A percentile compares a stretch with the other conserved stretches of the same genome.
Evolutionary conservation across 495 filamentous ascomycete genomes (phyloP).

Genomic region (Parmelia sp.): DNA sequence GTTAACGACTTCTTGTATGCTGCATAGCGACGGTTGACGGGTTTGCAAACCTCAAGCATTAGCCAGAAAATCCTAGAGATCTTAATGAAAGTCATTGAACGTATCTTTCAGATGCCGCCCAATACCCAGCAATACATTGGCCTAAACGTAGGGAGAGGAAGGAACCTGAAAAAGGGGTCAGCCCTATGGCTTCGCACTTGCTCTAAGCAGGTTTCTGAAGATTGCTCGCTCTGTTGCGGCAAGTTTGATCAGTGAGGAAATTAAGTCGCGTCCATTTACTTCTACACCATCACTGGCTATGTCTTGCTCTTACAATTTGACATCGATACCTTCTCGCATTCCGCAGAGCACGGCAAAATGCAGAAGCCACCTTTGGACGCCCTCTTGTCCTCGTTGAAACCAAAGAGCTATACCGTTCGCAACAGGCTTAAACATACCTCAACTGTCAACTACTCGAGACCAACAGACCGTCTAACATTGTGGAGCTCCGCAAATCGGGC

Average conservation of each 20-base stretch:
- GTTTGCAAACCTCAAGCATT: constrained; percentile 1
- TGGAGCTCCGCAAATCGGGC: not conserved
- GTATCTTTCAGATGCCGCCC: not conserved
- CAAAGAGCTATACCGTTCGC: constrained; percentile 1
- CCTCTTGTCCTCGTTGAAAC: constrained; percentile 4
- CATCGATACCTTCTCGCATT: not conserved
- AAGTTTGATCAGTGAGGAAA: not conserved
- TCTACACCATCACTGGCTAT: constrained; percentile 2
- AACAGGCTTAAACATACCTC: not conserved
- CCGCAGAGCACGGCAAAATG: constrained; percentile 9
- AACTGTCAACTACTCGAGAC: not conserved
- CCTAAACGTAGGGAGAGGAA: not conserved
- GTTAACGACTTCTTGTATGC: constrained; percentile 9
- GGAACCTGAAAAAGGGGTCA: constrained; percentile 11
- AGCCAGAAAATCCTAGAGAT: constrained; percentile 7
- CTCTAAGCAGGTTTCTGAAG: constrained; percentile 7
- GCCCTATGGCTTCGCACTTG: constrained; percentile 12
- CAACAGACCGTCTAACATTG: not conserved
- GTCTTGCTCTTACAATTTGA: constrained; percentile 12
- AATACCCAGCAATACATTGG: not conserved
- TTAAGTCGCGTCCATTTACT: not conserved
- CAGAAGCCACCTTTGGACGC: not conserved
- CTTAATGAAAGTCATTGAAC: constrained; percentile 11
- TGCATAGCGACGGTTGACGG: constrained; percentile 16
- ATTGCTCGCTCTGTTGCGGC: constrained; percentile 2